A percentile compares a stretch with the other conserved stretches of the same genome.
Evolutionary conservation across 768 basidiomycete genomes (phyloP).

Genomic region (Leccinum ochraceum): DNA sequence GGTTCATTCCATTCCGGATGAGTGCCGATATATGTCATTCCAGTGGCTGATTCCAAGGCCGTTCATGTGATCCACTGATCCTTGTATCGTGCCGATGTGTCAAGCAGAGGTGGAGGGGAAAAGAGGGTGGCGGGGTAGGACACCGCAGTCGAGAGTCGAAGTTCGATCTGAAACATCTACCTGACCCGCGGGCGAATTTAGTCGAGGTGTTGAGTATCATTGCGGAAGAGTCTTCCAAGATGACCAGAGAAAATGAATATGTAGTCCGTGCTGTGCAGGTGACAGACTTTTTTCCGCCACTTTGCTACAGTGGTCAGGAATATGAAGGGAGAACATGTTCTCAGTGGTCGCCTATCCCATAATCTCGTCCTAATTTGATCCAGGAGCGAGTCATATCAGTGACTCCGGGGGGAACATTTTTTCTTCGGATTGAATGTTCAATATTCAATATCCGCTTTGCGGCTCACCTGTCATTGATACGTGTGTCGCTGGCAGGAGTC

Average conservation of each 20-base stretch:
- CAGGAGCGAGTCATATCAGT: slow-evolving; percentile 4
- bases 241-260: slow-evolving; percentile 16
- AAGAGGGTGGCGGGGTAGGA: slow-evolving; percentile 54
- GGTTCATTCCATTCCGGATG: slow-evolving; percentile 73
- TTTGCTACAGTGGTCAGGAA: slow-evolving; percentile 28
- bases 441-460: slow-evolving; percentile 29
- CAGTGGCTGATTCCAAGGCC: slow-evolving; percentile 51
- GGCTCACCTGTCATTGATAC: slow-evolving; percentile 15
- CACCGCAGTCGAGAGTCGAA: slow-evolving; percentile 53
- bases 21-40: slow-evolving; percentile 62
- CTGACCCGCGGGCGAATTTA: slow-evolving; percentile 40
- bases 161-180: slow-evolving; percentile 60
- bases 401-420: slow-evolving; percentile 4
- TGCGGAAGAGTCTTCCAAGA: slow-evolving; percentile 38
- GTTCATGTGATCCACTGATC: slow-evolving; percentile 49
- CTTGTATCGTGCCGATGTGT: slow-evolving; percentile 62
- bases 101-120: slow-evolving; percentile 70
- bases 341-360: slow-evolving; percentile 22
- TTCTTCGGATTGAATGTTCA: slow-evolving; percentile 6
- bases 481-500: slow-evolving; percentile 9
- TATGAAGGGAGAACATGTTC: slow-evolving; percentile 21
- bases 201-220: slow-evolving; percentile 45
- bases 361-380: slow-evolving; percentile 29
- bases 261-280: slow-evolving; percentile 32
- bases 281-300: slow-evolving; percentile 25